Base-by-base conservation (phyloP, 2,329 filamentous ascomycete genomes). In the Phaeosphaeria sp. region DNA sequence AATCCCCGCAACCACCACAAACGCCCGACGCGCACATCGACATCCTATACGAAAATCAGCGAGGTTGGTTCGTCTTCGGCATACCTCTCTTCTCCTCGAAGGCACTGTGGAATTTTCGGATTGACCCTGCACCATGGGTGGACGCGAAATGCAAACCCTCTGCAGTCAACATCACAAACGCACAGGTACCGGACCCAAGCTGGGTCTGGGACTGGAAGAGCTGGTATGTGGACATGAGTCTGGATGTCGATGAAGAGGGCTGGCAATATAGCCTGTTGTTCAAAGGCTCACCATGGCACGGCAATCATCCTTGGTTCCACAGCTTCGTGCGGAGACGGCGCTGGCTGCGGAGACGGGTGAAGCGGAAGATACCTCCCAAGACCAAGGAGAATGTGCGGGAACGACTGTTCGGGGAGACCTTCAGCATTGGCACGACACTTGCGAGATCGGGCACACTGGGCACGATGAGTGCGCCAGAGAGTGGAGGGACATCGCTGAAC, bases 221-320 rank as follows among this genome's bases (percentile, higher is more conserved):
- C 42, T 90, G 88, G 87, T 90, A 89, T 72, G 87, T 89, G 27
- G 88, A 90, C 81, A 92, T 85, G 92, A 94, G 81, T n/a, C 86
- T 90, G 2, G 89, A 90, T 57, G 88, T 91, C 11, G 95, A 98
- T 70, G 90, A 94, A 61, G 91, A 94, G 61, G 95, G 95, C 3
- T 99, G 95, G 95, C 90, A 96, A 74, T 99, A 99, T 78, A 95
- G 92, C 17, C 93, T 97, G 74, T 89, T 91, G 64, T 99, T 98
- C 73, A 73, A 75, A 39, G 75, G 77, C 49, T 63, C 79, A 56
- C 74, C 78, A 7, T 99, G 95, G 95, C 95, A 99, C 76, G 89
- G 89, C 2, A 91, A 91, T 18, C 87, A 90, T 73, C 90, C 87
- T 24, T 98, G 94, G 93, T 97, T 92, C 78, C 94, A 93, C 75